Evolutionary conservation across 2,329 filamentous ascomycete genomes (phyloP).

Genomic region (Rugonectria rugulosa): DNA sequence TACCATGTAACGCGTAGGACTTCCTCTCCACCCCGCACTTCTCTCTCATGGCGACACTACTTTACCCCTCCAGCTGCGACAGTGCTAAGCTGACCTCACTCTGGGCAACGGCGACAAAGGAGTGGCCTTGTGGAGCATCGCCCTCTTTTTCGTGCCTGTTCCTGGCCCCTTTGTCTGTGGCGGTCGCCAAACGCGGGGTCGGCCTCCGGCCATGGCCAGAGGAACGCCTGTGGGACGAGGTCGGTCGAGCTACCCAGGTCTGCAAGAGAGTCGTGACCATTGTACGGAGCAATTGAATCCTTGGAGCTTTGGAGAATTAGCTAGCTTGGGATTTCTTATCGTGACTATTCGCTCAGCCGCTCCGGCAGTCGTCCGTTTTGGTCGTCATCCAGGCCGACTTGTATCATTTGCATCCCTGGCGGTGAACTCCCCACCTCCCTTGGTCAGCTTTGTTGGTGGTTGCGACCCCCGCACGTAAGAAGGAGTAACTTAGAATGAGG

Average conservation of each 20-base stretch:
- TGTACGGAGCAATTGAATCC: constrained; percentile 9
- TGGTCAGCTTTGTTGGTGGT: constrained; percentile 21
- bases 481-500: background rate
- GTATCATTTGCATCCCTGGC: constrained; percentile 7
- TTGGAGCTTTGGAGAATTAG: constrained; percentile 9
- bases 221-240: no score
- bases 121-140: constrained; percentile 1
- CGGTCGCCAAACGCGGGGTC: constrained; percentile 40
- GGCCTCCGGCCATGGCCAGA: constrained; percentile 14
- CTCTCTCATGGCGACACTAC: background rate
- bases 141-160: constrained; percentile 16
- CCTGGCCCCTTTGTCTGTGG: constrained; percentile 9
- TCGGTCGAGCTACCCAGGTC: no score
- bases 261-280: no score
- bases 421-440: constrained; percentile 13
- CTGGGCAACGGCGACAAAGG: constrained; percentile 1
- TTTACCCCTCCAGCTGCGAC: constrained; percentile 12
- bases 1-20: constrained; percentile 6
- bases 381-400: constrained; percentile 6
- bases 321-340: constrained; percentile 5
- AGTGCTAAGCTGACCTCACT: constrained; percentile 3
- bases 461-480: constrained; percentile 11
- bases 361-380: constrained; percentile 9
- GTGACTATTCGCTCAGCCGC: constrained; percentile 15
- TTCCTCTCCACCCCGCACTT: constrained; percentile 2